Base-by-base conservation (phyloP, 805 yeast genomes). In the Yarrowia sp. region DNA sequence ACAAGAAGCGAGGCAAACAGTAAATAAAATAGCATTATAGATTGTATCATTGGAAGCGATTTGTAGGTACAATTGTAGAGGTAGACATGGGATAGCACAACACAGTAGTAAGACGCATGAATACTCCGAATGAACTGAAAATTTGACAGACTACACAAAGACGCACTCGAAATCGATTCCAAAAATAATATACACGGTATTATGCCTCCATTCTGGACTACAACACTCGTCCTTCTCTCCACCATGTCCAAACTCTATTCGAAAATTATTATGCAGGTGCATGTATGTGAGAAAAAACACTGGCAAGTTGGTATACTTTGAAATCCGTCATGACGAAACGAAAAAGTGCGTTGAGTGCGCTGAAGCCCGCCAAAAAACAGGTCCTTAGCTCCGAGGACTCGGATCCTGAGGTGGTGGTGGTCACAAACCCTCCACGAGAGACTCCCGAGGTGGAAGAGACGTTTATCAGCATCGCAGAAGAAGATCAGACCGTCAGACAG, bases 1-100 rank as follows among this genome's bases (percentile, higher is more conserved):
- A 43, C 49, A 58, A 58, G 64, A 58, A 58, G 50, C 64, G 64
- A 43, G 64, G 64, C 38, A 55, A 55, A 10, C 63, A 58, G 64
- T 42, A 40, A 58, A 58, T 42, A 42, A 58, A 56, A 42, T 58
- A 58, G 64, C 64, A 58, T 58, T 58, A 58, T 58, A 58, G 64
- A 40, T 43, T 56, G 63, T 56, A 58, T 58, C 49, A 58, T 61
- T 61, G 38, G 33, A 4, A 9, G n/a, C n/a, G n/a, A n/a, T n/a
- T n/a, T n/a, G n/a, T n/a, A n/a, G n/a, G n/a, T n/a, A n/a, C n/a
- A n/a, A n/a, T n/a, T 40, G 44, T 40, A 15, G 44, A 15, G 8
- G 17, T 14, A 15, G 17, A 40, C 19, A 9, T 12, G 38, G 38
- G 30, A 24, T 7, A 24, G 30, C 30, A 24, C 30, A 24, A 24